Evolutionary conservation across 176 grass and related monocot genomes (phyloP).

Genomic region (Saccharum spontaneum): DNA sequence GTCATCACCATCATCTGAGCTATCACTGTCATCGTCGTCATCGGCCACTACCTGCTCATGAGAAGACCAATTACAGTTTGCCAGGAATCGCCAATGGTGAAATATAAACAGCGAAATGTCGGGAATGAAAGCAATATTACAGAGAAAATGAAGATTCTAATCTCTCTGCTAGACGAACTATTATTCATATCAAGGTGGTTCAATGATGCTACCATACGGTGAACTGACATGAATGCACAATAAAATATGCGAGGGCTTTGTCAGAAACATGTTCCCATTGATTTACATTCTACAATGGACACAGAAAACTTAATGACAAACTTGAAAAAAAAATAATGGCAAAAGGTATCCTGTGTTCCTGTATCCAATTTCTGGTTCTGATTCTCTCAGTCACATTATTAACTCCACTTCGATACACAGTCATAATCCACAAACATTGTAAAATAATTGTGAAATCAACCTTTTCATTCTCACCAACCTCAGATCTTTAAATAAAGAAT

Average conservation of each 20-base stretch:
- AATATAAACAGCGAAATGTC: background rate
- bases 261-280: background rate
- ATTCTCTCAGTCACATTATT: background rate
- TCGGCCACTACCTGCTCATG: slow-evolving; percentile 37
- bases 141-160: background rate
- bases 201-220: background rate
- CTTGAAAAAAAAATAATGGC: background rate
- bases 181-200: background rate
- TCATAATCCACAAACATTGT: background rate
- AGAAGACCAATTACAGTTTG: slow-evolving; percentile 5
- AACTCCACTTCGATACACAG: background rate
- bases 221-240: background rate
- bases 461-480: background rate
- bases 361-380: background rate
- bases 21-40: slow-evolving; percentile 39
- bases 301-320: background rate
- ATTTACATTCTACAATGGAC: background rate
- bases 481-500: background rate
- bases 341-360: background rate
- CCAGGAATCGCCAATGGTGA: background rate
- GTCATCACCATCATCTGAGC: slow-evolving; percentile 40
- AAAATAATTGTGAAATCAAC: background rate
- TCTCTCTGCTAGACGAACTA: background rate
- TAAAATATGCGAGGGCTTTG: background rate
- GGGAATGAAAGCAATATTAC: background rate